Percentiles rank a stretch among this genome's conserved stretches.
These are phyloP conservation scores for Kodamaea sp. DNA, from an alignment of 1,139 yeast genomes.

Conservation along the genomic window DNA sequence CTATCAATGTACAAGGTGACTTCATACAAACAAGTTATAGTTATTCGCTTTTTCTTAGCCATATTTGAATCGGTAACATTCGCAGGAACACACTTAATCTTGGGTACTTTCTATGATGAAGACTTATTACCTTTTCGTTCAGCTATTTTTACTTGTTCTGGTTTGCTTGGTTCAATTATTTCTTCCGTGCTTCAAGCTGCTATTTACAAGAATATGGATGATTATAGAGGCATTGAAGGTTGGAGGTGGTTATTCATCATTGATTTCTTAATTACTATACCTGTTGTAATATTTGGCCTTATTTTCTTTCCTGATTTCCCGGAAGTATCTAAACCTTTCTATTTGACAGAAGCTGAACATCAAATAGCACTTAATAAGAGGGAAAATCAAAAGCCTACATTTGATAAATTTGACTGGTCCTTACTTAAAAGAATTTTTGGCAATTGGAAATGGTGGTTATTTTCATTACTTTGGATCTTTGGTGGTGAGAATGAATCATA, in stretches of 20 bases:
- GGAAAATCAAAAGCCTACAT: slow-evolving; percentile 28
- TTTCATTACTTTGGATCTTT: slow-evolving; percentile 51
- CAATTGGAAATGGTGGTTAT: slow-evolving; percentile 58
- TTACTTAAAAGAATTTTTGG: slow-evolving; percentile 46
- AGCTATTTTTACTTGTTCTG: slow-evolving; percentile 52
- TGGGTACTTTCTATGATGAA: slow-evolving; percentile 53
- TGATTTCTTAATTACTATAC: slow-evolving; percentile 37
- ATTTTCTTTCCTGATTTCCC: slow-evolving; percentile 60
- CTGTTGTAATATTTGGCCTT: slow-evolving; percentile 52
- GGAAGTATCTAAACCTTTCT: slow-evolving; percentile 35
- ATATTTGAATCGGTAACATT: slow-evolving; percentile 54
- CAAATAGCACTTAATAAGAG: slow-evolving; percentile 25
- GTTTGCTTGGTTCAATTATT: slow-evolving; percentile 50
- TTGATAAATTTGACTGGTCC: slow-evolving; percentile 40
- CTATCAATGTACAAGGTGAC: slow-evolving; percentile 46
- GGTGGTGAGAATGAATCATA: slow-evolving; percentile 62
- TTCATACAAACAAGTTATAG: slow-evolving; percentile 44
- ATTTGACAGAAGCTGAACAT: slow-evolving; percentile 34
- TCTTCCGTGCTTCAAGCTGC: slow-evolving; percentile 36
- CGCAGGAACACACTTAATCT: slow-evolving; percentile 49
- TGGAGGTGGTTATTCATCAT: slow-evolving; percentile 42
- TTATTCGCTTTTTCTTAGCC: slow-evolving; percentile 52
- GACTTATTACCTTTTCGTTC: slow-evolving; percentile 46
- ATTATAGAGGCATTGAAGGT: slow-evolving; percentile 29
- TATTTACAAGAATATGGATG: slow-evolving; percentile 30